Percentiles rank a stretch among this genome's conserved stretches.
Conservation (phyloP, 768 basidiomycete genomes). For the Trametes gibbosa region DNA sequence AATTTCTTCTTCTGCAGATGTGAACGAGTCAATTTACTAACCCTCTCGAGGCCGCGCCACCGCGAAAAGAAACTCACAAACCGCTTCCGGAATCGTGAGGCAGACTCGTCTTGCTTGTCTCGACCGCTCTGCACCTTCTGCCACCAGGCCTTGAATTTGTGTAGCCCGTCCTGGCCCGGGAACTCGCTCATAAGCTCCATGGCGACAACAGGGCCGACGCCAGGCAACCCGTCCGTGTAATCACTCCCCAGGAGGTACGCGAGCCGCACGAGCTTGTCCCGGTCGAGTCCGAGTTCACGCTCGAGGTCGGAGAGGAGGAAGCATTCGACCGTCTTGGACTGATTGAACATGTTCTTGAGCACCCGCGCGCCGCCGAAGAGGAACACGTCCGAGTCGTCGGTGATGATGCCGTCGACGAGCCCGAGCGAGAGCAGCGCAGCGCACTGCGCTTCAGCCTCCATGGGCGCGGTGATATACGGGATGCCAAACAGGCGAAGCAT, state of each 20-base stretch:
- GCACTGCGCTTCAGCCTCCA: constrained; percentile 99
- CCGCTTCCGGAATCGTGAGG: constrained; percentile 73
- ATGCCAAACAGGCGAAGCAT: constrained; percentile 94
- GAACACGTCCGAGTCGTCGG: constrained; percentile 98
- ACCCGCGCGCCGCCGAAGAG: constrained; percentile 95
- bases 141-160: constrained; percentile 95
- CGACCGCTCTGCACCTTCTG: constrained; percentile 84
- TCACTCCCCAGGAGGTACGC: constrained; percentile 97
- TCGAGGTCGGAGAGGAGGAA: constrained; percentile 82
- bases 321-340: constrained; percentile 97
- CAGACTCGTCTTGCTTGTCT: constrained; percentile 72
- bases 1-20: constrained; percentile 79
- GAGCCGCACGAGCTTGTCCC: constrained; percentile 82
- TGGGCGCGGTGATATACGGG: constrained; percentile 96
- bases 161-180: constrained; percentile 78
- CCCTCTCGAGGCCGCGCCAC: too few species aligned
- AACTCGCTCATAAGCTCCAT: constrained; percentile 96
- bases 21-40: too few species aligned
- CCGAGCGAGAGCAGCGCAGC: constrained; percentile 83
- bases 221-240: constrained; percentile 89
- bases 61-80: constrained; percentile 83
- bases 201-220: constrained; percentile 92
- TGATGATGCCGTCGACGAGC: constrained; percentile 96
- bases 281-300: constrained; percentile 83
- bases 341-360: constrained; percentile 99